Base-by-base conservation (phyloP, 2,329 filamentous ascomycete genomes). In the Gnomoniopsis smithogilvyi region DNA sequence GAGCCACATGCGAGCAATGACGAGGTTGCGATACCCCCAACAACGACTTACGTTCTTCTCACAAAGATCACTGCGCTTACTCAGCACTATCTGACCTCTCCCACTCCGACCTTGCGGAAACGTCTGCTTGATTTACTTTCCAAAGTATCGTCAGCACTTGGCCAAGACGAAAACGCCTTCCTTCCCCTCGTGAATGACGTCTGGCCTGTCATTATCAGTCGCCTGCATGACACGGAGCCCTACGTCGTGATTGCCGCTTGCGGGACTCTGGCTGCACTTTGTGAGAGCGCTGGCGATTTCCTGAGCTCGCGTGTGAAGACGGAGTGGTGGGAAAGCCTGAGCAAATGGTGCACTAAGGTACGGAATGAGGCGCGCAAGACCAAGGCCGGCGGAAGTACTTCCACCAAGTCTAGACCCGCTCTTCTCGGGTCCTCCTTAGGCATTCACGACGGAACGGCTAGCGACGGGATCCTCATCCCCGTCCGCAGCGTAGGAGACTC, bases 1-100 rank as follows among this genome's bases (percentile, higher is more conserved):
- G 67, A 73, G 67, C 70, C 19, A 69, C 73, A 48, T 63, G 68
- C 34, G 66, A 69, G 10, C 57, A 68, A 34, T 38, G 66, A 58
- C 62, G 67, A 66, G 64, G 69, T 72, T 38, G 77, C 82, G 33
- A 81, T 84, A 59, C 79, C 83, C 21, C 87, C 87, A 38, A 90
- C 89, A 49, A 89, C 90, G 64, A 91, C 90, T 0, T 96, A 96
- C 72, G 80, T 80, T n/a, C 81, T 97, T 12, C 83, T 98, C 3
- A 81, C 92, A 36, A 88, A 88, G 59, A 95, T 99, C 58, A 86
- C 92, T 24, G 84, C 84, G 51, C 85, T 96, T 1, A 94, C 92
- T 6, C 93, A 96, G 68, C 88, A 96, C 70, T 95, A 97, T 72
- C 83, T 99, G 12, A 92, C 94, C 6, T 93, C 92, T 0, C 87